Evolutionary conservation across 352 stramenopile species (phyloP), one percentile per base, ranked within the genome.

Genomic region (Phytophthora nicotianae): DNA sequence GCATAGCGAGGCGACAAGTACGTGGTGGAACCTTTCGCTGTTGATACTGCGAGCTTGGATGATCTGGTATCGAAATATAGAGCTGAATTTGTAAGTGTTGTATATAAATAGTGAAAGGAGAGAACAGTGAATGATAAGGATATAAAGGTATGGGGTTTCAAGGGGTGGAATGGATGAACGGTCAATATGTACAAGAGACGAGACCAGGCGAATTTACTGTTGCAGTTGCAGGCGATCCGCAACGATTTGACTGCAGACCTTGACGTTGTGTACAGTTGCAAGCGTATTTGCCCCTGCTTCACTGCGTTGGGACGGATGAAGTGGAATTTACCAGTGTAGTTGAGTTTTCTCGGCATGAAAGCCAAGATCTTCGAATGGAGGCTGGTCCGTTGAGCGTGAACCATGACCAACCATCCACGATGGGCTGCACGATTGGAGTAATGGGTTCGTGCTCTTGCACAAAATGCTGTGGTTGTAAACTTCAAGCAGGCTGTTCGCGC

Each of bases 381-480:
- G 21, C 11, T 45, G 49, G 49, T 7, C 26, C 26, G 16, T 4
- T 2, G 17, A 17, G 27, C 45, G 45, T 38, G 45, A 51, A 51
- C 27, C 24, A 19, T 24, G 38, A 58, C 58, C 58, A 65, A 58
- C 50, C 58, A 62, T 61, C 42, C 20, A 32, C 35, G 50, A 65
- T 54, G 49, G 48, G 58, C 58, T 49, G 48, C 49, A 64, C 37
- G 58, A 67, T 67, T 67, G 56, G 58, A 62, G 46, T 60, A 24
- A 50, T 35, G 24, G 19, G 50, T 24, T 27, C 37, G 50, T 67
- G 26, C 26, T 60, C 58, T 67, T 62, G 43, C 42, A 62, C 58
- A 37, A 17, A 26, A 52, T 61, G 42, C 23, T 61, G 42, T 50
- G 16, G 27, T n/a, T 19, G 52, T 63, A 55, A 64, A 68, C 60